These are phyloP conservation scores for Candida sonorensis DNA, from an alignment of 805 yeast genomes.

Conservation along the genomic window DNA sequence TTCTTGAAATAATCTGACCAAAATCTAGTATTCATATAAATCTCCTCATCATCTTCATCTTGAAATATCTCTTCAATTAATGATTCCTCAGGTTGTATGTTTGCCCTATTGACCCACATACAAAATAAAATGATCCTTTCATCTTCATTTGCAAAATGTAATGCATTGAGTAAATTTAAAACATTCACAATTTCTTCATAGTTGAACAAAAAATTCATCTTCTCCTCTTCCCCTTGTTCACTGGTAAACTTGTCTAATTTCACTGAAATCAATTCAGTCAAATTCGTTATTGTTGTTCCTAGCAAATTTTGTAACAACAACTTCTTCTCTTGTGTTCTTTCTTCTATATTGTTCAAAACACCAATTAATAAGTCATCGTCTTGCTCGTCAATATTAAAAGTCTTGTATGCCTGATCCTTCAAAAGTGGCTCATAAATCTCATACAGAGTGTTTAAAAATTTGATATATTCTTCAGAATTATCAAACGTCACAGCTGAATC, in stretches of 20 bases:
- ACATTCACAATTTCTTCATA: conserved; percentile 41
- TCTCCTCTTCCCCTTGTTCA: conserved; percentile 10
- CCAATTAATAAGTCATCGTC: conserved; percentile 25
- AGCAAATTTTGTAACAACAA: conserved; percentile 27
- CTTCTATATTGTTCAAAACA: conserved; percentile 26
- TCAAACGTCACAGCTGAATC: conserved; percentile 29
- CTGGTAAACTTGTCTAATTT: conserved; percentile 20
- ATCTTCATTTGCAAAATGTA: conserved; percentile 37
- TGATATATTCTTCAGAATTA: conserved; percentile 33
- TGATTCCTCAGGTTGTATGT: conserved; percentile 55
- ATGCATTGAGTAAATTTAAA: conserved; percentile 51
- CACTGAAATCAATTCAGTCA: conserved; percentile 25
- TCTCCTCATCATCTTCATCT: conserved; percentile 32
- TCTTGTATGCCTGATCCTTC: conserved; percentile 34
- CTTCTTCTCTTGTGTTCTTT: conserved; percentile 29
- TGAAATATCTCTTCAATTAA: conserved; percentile 38
- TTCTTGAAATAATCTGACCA: conserved; percentile 58
- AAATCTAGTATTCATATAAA: conserved; percentile 45
- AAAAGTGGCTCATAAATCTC: conserved; percentile 46
- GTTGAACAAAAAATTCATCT: conserved; percentile 18
- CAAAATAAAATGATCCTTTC: conserved; percentile 38
- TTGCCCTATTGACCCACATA: conserved; percentile 65
- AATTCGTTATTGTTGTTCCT: conserved; percentile 21
- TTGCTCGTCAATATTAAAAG: conserved; percentile 19
- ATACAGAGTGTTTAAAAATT: conserved; percentile 45